These are phyloP conservation scores for Cryphonectria parasitica DNA, from an alignment of 2,329 filamentous ascomycete species.

Conservation along the genomic window DNA sequence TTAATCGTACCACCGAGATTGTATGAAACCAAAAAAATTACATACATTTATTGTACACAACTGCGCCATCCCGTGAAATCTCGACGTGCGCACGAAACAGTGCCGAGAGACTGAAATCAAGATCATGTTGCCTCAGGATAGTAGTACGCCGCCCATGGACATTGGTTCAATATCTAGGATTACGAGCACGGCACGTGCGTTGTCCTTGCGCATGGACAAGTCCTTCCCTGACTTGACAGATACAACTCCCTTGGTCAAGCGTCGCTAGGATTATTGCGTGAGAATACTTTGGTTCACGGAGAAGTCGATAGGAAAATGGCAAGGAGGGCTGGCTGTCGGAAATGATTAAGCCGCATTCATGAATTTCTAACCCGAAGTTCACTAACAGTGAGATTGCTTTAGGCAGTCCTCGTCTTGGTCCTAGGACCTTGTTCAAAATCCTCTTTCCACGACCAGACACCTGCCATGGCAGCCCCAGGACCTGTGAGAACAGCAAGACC, in stretches of 20 bases:
- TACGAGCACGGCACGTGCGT: neutral
- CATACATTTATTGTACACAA: constrained; percentile 17
- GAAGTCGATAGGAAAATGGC: neutral
- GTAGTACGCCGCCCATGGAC: neutral
- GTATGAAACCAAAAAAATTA: constrained; percentile 26
- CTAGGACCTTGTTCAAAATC: neutral
- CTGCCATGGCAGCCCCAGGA: constrained; percentile 5
- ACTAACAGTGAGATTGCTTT: neutral
- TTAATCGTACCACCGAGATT: constrained; percentile 30
- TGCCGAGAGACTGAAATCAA: neutral
- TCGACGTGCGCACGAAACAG: neutral
- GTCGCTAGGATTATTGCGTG: neutral
- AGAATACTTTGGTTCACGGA: neutral
- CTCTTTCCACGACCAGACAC: constrained; percentile 14
- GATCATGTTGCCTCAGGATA: neutral
- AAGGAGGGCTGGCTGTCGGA: neutral
- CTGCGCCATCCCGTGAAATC: neutral
- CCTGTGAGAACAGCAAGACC: constrained; percentile 3
- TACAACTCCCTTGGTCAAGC: neutral
- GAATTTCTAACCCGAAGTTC: neutral
- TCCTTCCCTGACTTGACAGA: neutral
- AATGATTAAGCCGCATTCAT: neutral
- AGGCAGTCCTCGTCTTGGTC: neutral
- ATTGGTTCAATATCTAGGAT: neutral
- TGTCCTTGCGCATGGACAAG: neutral